phyloP scores from a whole-genome alignment of 495 filamentous ascomycete species.

The Tuber microsphaerosporum region DNA sequence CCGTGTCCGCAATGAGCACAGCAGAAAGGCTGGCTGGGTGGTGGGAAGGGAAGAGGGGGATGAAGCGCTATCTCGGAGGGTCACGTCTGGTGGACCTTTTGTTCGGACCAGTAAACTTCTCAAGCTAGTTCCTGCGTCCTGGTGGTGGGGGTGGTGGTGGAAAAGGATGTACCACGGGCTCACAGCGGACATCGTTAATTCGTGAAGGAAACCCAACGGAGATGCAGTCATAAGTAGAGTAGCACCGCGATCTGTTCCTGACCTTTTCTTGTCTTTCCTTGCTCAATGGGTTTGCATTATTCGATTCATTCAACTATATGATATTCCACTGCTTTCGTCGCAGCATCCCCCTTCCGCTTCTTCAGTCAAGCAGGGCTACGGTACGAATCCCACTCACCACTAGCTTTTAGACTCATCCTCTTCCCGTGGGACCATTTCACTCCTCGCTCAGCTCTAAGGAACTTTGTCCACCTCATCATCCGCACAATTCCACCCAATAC shows the following conservation, averaged over 20 bases:
- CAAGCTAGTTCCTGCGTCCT: slow-evolving; percentile 26
- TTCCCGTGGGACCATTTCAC: not conserved
- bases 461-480: slow-evolving; percentile 3
- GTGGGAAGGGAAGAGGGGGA: not conserved
- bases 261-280: slow-evolving; percentile 25
- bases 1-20: slow-evolving; percentile 30
- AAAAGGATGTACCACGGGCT: slow-evolving; percentile 25
- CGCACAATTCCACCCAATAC: not conserved
- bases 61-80: slow-evolving; percentile 4
- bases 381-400: not conserved
- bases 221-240: slow-evolving; percentile 36
- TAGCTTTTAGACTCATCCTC: not conserved
- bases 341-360: not conserved
- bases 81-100: slow-evolving; percentile 22
- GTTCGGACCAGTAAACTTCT: slow-evolving; percentile 32
- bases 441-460: not conserved
- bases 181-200: slow-evolving; percentile 36
- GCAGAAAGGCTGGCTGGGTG: slow-evolving; percentile 22
- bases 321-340: slow-evolving; percentile 38
- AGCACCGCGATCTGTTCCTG: slow-evolving; percentile 35
- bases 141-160: slow-evolving; percentile 6
- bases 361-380: not conserved
- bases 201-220: slow-evolving; percentile 26
- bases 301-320: slow-evolving; percentile 25
- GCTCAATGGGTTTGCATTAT: slow-evolving; percentile 29